Evolutionary conservation across 2,329 filamentous ascomycete species (phyloP).

Genomic region (Nemania sp.): DNA sequence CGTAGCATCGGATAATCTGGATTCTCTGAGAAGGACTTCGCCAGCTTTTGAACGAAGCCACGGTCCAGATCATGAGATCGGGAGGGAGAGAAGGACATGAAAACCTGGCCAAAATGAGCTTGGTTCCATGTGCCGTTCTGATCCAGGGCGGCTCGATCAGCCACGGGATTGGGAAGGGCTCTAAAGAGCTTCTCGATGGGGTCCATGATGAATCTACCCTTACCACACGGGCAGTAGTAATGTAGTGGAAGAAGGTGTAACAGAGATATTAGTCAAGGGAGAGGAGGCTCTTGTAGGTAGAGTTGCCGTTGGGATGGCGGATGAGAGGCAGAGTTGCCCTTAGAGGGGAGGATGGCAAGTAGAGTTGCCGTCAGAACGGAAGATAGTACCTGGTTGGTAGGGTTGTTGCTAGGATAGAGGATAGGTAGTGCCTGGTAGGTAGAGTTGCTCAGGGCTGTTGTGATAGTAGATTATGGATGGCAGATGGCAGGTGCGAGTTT

Average conservation of each 20-base stretch:
- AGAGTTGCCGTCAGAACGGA: too few species aligned
- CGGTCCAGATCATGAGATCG: constrained; percentile 1
- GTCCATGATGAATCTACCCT: constrained; percentile 11
- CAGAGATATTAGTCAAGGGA: not conserved
- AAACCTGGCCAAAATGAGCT: not conserved
- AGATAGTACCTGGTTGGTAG: too few species aligned
- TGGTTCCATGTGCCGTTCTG: not conserved
- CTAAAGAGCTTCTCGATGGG: constrained; percentile 21
- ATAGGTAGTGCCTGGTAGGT: too few species aligned
- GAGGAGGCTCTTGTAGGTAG: not conserved
- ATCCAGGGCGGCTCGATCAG: not conserved
- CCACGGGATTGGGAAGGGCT: constrained; percentile 11
- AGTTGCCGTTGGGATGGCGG: not conserved
- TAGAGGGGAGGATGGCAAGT: too few species aligned
- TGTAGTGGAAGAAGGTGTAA: not conserved
- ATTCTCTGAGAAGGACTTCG: not conserved
- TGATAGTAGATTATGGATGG: too few species aligned
- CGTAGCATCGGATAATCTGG: not conserved
- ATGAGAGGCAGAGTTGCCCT: not conserved
- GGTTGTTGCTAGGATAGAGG: too few species aligned
- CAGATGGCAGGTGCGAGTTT: too few species aligned
- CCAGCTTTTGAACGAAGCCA: not conserved
- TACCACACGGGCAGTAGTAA: not conserved
- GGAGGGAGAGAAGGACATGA: not conserved
- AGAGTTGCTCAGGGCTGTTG: too few species aligned